These are phyloP conservation scores for Butyriboletus regius DNA, from an alignment of 1,284 basidiomycete species.

Conservation along the genomic window DNA sequence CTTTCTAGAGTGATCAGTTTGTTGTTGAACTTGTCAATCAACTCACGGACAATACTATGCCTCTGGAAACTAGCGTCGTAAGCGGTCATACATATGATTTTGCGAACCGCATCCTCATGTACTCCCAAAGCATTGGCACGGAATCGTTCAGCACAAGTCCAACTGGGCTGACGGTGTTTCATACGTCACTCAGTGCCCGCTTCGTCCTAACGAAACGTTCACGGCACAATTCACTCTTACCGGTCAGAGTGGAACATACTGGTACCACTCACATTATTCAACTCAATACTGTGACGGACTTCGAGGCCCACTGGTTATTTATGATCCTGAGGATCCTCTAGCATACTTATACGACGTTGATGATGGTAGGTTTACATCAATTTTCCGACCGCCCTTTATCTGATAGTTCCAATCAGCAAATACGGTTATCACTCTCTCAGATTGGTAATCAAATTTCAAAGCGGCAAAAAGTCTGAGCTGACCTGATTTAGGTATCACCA, in stretches of 20 bases:
- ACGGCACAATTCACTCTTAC: conserved; percentile 19
- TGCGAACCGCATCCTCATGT: not conserved
- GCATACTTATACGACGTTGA: conserved; percentile 36
- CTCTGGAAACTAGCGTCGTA: conserved; percentile 33
- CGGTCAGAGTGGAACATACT: conserved; percentile 29
- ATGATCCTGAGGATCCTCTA: conserved; percentile 36
- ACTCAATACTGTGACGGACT: conserved; percentile 43
- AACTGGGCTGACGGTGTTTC: conserved; percentile 32
- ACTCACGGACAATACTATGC: conserved; percentile 31
- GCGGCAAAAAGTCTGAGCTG: not conserved
- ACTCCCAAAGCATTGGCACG: conserved; percentile 32
- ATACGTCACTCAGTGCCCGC: conserved; percentile 33
- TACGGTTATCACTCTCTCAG: conserved; percentile 29
- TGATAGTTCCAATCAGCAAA: conserved; percentile 14
- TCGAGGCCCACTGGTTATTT: conserved; percentile 38
- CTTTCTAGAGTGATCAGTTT: conserved; percentile 18
- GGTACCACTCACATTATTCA: conserved; percentile 32
- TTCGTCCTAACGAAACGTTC: conserved; percentile 22
- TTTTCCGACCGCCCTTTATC: not conserved
- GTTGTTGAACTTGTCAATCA: conserved; percentile 27
- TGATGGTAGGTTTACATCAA: conserved; percentile 23
- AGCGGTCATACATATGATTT: not conserved
- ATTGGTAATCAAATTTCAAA: conserved; percentile 21
- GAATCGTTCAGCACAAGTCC: conserved; percentile 24
- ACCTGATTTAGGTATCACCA: conserved; percentile 26